These are phyloP conservation scores for Picochlorum sp. DNA, from an alignment of 139 green algal species.

Conservation along the genomic window DNA sequence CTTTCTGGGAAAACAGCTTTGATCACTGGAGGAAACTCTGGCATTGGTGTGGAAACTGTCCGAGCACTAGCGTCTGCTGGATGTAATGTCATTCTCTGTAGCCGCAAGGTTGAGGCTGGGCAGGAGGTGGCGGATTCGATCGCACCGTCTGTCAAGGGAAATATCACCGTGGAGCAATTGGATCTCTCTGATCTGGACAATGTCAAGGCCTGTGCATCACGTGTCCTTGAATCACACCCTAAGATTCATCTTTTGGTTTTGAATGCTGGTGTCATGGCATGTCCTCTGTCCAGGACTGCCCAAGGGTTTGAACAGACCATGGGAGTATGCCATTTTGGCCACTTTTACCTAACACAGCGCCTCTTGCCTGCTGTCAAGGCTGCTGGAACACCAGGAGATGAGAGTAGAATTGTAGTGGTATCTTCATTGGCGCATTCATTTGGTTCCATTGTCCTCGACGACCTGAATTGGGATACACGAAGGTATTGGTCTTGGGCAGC, in stretches of 20 bases:
- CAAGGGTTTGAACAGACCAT: slow-evolving; percentile 42
- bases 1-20: slow-evolving; percentile 24
- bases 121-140: slow-evolving; percentile 12
- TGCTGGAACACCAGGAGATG: neutral
- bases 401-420: slow-evolving; percentile 20
- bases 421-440: slow-evolving; percentile 17
- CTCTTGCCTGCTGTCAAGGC: slow-evolving; percentile 25
- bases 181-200: slow-evolving; percentile 30
- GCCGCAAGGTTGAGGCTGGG: slow-evolving; percentile 12
- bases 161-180: slow-evolving; percentile 18
- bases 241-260: slow-evolving; percentile 10
- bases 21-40: slow-evolving; percentile 23
- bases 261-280: slow-evolving; percentile 36
- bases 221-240: neutral
- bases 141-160: slow-evolving; percentile 13
- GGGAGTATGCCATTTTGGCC: slow-evolving; percentile 39
- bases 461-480: slow-evolving; percentile 16
- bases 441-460: slow-evolving; percentile 15
- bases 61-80: slow-evolving; percentile 13
- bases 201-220: slow-evolving; percentile 2
- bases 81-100: slow-evolving; percentile 14
- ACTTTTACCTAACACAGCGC: slow-evolving; percentile 23
- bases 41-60: slow-evolving; percentile 20
- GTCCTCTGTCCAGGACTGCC: slow-evolving; percentile 17
- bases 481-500: slow-evolving; percentile 18